phyloP scores from a whole-genome alignment of 257 asterid species.

The Cynanchum wilfordii region DNA sequence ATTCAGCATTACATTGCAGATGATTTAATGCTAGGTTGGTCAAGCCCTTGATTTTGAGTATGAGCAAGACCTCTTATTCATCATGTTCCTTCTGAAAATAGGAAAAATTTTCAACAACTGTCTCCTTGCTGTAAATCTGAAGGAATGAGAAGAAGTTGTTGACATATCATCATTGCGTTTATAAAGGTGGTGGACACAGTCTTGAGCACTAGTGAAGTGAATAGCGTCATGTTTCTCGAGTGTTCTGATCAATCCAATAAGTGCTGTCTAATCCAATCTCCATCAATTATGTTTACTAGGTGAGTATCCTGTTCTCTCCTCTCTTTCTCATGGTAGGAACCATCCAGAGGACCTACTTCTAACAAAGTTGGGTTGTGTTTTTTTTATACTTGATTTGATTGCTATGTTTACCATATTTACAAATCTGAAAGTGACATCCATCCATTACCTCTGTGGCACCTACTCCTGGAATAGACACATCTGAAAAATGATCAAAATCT shows the following conservation, averaged over 20 bases:
- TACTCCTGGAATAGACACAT: constrained; percentile 12
- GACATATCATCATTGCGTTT: constrained; percentile 3
- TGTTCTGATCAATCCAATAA: not conserved
- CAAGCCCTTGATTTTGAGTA: not conserved
- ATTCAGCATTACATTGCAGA: not conserved
- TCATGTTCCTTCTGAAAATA: constrained; percentile 8
- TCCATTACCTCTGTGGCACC: constrained; percentile 20
- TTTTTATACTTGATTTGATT: constrained; percentile 6
- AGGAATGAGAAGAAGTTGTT: constrained; percentile 6
- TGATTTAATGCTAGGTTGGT: not conserved
- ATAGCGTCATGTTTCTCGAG: not conserved
- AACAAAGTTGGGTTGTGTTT: constrained; percentile 19
- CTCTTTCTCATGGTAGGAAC: constrained; percentile 10
- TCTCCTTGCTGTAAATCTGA: not conserved
- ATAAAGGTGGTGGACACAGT: not conserved
- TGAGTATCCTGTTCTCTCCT: not conserved
- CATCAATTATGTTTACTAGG: constrained; percentile 11
- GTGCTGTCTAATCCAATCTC: constrained; percentile 15
- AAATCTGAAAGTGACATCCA: constrained; percentile 24
- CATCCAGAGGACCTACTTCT: constrained; percentile 23
- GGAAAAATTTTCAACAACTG: not conserved
- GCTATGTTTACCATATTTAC: constrained; percentile 18
- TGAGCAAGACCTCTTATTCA: constrained; percentile 9
- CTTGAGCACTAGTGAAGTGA: constrained; percentile 11
- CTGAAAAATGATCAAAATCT: constrained; percentile 17